Evolutionary conservation across 805 yeast genomes (phyloP).

Genomic region (Ogataea sp.): DNA sequence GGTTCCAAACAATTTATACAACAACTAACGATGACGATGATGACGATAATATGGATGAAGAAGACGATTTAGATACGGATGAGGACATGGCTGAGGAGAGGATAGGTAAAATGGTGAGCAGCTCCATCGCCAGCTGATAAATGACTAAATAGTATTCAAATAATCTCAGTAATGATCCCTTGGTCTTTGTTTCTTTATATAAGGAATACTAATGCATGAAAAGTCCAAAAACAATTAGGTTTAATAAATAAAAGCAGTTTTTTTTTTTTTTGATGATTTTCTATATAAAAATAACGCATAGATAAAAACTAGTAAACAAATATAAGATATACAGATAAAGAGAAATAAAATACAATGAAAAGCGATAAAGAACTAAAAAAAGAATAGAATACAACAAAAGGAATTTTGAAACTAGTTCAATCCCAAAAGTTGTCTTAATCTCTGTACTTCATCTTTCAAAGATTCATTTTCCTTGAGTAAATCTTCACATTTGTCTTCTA

Average conservation of each 20-base stretch:
- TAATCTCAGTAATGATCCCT: too few species aligned
- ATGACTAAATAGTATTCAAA: too few species aligned
- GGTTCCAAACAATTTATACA: neutral
- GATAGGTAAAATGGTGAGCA: too few species aligned
- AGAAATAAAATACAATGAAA: neutral
- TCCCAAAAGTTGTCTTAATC: conserved; percentile 38
- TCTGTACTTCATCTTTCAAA: conserved; percentile 8
- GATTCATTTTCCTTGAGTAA: conserved; percentile 44
- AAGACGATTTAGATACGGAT: conserved; percentile 14
- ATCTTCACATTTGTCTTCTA: conserved; percentile 69
- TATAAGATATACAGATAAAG: neutral
- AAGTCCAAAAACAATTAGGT: too few species aligned
- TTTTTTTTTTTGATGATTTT: neutral
- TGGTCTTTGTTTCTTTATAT: too few species aligned
- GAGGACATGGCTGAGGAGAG: conserved; percentile 20
- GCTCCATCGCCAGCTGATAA: too few species aligned
- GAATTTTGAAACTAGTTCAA: conserved; percentile 4
- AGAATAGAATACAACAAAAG: neutral
- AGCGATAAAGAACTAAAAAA: neutral
- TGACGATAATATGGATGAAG: conserved; percentile 16
- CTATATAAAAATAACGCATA: neutral
- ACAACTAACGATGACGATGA: conserved; percentile 23
- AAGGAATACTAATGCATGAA: neutral
- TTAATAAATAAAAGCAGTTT: too few species aligned
- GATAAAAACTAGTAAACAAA: neutral